Evolutionary conservation across 2,329 filamentous ascomycete species (phyloP).

Genomic region (Fusarium secorum): DNA sequence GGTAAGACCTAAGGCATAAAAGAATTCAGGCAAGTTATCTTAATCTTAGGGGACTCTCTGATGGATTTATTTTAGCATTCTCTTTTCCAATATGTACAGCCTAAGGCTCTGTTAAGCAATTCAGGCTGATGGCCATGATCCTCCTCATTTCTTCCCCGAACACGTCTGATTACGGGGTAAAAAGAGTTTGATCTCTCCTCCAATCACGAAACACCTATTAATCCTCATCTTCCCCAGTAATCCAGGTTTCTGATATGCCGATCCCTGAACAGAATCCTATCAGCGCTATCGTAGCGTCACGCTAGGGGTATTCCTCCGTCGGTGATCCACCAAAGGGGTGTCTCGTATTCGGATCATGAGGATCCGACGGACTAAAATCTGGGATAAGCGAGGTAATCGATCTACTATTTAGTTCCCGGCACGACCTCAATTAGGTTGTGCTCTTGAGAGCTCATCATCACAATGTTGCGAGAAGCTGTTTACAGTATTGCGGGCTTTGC

Average conservation of each 20-base stretch:
- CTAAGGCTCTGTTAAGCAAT: neutral
- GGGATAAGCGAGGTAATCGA: neutral
- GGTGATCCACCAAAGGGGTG: conserved; percentile 7
- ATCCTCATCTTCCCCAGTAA: neutral
- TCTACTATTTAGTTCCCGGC: neutral
- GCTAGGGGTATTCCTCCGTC: neutral
- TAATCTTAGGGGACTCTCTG: no score
- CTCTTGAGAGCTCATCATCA: neutral
- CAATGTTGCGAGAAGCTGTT: conserved; percentile 25
- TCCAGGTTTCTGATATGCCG: neutral
- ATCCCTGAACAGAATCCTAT: neutral
- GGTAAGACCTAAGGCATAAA: no score
- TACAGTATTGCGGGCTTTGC: conserved; percentile 14
- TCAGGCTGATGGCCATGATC: neutral
- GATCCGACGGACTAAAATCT: neutral
- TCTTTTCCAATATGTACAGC: no score
- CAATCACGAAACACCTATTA: neutral
- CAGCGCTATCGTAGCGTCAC: neutral
- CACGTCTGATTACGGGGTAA: neutral
- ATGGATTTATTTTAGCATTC: accelerated
- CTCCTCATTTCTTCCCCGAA: neutral
- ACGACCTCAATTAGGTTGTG: accelerated
- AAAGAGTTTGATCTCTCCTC: neutral
- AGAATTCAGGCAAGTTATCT: no score
- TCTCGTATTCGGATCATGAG: conserved; percentile 10